Base-by-base conservation (phyloP, 257 asterid genomes). In the Echites panduratus region DNA sequence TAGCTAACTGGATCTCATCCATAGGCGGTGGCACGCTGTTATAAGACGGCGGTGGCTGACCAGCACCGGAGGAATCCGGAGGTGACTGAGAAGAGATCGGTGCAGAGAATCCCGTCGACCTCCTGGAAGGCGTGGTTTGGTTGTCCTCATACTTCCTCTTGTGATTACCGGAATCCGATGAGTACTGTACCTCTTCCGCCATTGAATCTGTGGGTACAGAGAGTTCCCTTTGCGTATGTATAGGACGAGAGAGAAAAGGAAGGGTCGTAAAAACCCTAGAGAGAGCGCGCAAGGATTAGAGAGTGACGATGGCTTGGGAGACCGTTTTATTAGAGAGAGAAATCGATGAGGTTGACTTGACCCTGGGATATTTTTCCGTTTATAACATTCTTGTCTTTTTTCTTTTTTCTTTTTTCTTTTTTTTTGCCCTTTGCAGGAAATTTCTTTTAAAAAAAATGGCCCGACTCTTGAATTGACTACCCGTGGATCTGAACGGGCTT, bases 1-100 rank as follows among this genome's bases (percentile, higher is more conserved):
- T 93, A 45, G 98, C 98, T 52, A 84, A 64, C 86, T 91, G 96
- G 78, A 93, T 87, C 75, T 91, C 96, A 77, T 74, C 89, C 89
- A 86, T 71, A 0, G 96, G 93, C 40, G 95, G 92, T 2, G 96
- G 97, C 26, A 86, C 96, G 81, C 35, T 88, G 80, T 85, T 88
- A 82, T 89, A 91, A 20, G 93, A 54, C 24, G 87, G 26, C 35
- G 88, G 86, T 26, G 83, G 88, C 38, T 48, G 75, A 1, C 57
- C 76, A 13, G 29, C 41, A 24, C 74, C 72, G 7, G 82, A 83
- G 65, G 81, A 79, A 65, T 86, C 93, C 2, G 93, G 88, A 43
- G 88, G 77, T 41, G 94, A 87, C 73, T 52, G 79, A 11, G 82
- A 70, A 24, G 85, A 71, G 73, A 84, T 81, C 75, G 85, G 88